These are phyloP conservation scores for Ogataea salicorniae DNA, from an alignment of 805 yeast genomes.

Conservation along the genomic window DNA sequence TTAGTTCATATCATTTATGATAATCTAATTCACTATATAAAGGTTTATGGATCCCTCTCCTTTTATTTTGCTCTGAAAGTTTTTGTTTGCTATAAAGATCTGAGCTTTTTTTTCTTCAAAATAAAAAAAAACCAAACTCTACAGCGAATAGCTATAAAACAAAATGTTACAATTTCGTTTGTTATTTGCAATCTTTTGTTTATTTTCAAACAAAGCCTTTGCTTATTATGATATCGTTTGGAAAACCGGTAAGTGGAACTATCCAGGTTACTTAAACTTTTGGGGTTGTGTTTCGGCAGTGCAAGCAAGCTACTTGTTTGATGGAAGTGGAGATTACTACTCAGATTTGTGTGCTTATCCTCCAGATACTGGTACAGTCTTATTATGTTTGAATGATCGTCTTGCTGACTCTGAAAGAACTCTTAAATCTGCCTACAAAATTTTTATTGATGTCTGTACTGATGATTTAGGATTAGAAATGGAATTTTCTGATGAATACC, in stretches of 20 bases:
- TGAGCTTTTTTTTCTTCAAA: no score
- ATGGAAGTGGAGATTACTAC: not conserved
- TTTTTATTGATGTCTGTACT: constrained; percentile 1
- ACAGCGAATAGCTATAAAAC: no score
- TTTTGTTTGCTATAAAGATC: no score
- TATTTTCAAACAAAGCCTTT: not conserved
- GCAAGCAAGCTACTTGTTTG: not conserved
- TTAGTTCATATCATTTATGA: no score
- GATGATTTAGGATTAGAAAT: not conserved
- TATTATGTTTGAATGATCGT: constrained; percentile 8
- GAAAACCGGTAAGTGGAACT: not conserved
- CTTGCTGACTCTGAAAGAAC: constrained; percentile 1
- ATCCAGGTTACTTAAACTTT: not conserved
- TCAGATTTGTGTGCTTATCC: constrained; percentile 11
- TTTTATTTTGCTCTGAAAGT: no score
- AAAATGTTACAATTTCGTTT: not conserved
- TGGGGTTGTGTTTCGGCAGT: not conserved
- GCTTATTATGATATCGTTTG: not conserved
- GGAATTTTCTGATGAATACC: not conserved
- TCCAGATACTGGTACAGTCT: constrained; percentile 12
- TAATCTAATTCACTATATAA: no score
- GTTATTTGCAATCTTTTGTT: not conserved
- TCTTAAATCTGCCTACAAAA: constrained; percentile 3
- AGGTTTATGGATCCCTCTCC: no score
- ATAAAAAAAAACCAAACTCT: no score